Percentiles rank a stretch among this genome's conserved stretches.
These are phyloP conservation scores for Fusarium oligoseptatum DNA, from an alignment of 2,329 filamentous ascomycete species.

Conservation along the genomic window DNA sequence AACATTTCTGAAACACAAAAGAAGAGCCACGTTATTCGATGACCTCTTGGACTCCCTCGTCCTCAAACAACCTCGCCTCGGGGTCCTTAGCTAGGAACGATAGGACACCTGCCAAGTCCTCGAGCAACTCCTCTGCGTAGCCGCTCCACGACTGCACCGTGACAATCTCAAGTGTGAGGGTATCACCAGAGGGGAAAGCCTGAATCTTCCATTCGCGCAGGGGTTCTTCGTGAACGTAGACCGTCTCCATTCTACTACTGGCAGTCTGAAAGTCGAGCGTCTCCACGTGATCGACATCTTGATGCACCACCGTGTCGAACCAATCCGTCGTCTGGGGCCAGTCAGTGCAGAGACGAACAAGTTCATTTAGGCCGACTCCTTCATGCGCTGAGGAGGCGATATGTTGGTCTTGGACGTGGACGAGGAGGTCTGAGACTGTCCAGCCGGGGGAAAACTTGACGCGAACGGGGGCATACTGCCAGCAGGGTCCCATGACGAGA, in stretches of 20 bases:
- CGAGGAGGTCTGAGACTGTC: background rate
- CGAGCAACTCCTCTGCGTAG: background rate
- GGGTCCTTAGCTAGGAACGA: background rate
- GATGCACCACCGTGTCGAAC: background rate
- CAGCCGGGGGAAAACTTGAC: background rate
- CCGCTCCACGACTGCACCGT: background rate
- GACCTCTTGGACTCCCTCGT: background rate
- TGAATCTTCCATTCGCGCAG: background rate
- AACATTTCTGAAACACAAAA: background rate
- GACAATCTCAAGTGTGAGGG: background rate
- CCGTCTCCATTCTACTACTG: background rate
- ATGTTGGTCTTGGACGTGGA: background rate
- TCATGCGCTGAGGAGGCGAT: slow-evolving; percentile 67
- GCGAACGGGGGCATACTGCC: background rate
- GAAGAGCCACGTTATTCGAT: background rate
- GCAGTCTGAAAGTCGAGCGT: background rate
- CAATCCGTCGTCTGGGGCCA: background rate
- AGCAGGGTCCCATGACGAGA: background rate
- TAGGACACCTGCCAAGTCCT: background rate
- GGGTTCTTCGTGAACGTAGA: background rate
- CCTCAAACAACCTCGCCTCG: background rate
- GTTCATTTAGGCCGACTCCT: slow-evolving; percentile 66
- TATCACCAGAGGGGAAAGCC: background rate
- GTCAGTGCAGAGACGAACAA: slow-evolving; percentile 44
- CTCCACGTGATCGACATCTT: background rate